These are phyloP conservation scores for Cytospora paraplurivora DNA, from an alignment of 2,329 filamentous ascomycete genomes.

Conservation along the genomic window DNA sequence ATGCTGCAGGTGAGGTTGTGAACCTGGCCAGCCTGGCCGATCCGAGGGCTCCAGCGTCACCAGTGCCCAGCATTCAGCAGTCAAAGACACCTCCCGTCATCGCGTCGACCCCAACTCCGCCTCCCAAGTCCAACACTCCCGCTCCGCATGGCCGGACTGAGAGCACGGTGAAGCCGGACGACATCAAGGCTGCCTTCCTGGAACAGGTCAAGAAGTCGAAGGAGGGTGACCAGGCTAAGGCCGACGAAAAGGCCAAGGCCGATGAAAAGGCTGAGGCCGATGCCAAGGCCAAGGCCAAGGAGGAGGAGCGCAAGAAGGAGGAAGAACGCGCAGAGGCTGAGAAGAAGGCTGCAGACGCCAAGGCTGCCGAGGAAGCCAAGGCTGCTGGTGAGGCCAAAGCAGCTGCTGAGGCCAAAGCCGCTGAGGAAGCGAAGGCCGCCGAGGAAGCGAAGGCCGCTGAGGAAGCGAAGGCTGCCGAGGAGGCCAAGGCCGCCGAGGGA, in stretches of 20 bases:
- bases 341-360: slow-evolving; percentile 34
- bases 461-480: slow-evolving; percentile 40
- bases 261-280: slow-evolving; percentile 31
- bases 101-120: slow-evolving; percentile 76
- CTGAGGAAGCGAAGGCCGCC: slow-evolving; percentile 31
- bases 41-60: slow-evolving; percentile 57
- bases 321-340: slow-evolving; percentile 33
- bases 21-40: slow-evolving; percentile 59
- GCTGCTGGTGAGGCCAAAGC: slow-evolving; percentile 34
- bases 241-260: slow-evolving; percentile 35
- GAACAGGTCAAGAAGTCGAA: slow-evolving; percentile 70
- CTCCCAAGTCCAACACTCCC: slow-evolving; percentile 71
- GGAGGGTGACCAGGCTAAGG: slow-evolving; percentile 47
- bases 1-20: slow-evolving; percentile 75
- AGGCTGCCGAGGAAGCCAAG: slow-evolving; percentile 35
- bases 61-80: slow-evolving; percentile 55
- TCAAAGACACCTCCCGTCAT: slow-evolving; percentile 70
- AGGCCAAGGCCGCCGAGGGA: slow-evolving; percentile 36
- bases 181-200: slow-evolving; percentile 81
- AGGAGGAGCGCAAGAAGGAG: slow-evolving; percentile 32
- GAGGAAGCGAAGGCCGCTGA: slow-evolving; percentile 37
- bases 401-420: slow-evolving; percentile 21
- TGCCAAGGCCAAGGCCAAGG: slow-evolving; percentile 33
- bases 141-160: slow-evolving; percentile 69
- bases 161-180: slow-evolving; percentile 73